Conservation (phyloP, 208 protist genomes). For the Crithidia thermophila region DNA sequence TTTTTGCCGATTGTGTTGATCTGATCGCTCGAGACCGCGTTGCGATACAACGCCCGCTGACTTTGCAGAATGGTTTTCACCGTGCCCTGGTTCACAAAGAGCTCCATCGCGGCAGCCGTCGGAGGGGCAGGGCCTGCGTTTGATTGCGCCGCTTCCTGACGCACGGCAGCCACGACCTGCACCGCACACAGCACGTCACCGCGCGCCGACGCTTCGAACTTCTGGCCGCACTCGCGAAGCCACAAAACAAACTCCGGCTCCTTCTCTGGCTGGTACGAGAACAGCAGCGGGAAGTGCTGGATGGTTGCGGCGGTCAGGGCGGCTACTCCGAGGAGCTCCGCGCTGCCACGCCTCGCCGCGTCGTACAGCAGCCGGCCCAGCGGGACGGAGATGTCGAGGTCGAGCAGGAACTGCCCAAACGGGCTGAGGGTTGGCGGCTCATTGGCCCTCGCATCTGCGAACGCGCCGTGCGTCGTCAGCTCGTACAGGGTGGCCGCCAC, state of each 20-base stretch:
- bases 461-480: background rate
- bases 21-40: background rate
- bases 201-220: background rate
- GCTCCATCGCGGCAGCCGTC: background rate
- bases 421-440: background rate
- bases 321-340: constrained; percentile 5
- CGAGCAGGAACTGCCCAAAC: constrained; percentile 15
- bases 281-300: background rate
- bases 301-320: constrained; percentile 9
- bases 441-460: background rate
- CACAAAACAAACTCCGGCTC: background rate
- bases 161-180: background rate
- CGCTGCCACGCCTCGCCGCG: background rate
- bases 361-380: constrained; percentile 13
- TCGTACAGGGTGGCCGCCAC: constrained; percentile 12
- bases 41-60: background rate
- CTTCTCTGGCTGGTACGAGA: background rate
- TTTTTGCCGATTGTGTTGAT: background rate
- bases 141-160: background rate
- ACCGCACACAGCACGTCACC: constrained; percentile 14
- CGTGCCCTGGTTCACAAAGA: background rate
- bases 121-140: too few species aligned
- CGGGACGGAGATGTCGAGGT: constrained; percentile 5
- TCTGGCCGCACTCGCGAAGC: background rate
- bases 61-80: background rate